Percentiles rank a stretch among this genome's conserved stretches.
Conservation (phyloP, 257 asterid species). For the Eustoma russellianum region DNA sequence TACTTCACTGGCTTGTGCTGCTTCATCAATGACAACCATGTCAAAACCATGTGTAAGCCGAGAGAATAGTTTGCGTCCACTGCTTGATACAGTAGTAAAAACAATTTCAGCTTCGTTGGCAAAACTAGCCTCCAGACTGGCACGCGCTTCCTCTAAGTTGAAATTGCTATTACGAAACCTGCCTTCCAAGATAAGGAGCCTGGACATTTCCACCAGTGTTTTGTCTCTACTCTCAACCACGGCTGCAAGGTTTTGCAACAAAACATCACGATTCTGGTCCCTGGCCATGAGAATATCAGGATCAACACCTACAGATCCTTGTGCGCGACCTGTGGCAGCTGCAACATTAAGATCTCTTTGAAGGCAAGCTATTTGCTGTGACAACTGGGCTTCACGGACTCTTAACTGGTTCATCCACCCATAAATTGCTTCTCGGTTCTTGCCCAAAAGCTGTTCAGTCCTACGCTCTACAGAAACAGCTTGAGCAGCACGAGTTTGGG, state of each 20-base stretch:
- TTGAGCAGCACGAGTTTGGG: slow-evolving; percentile 97
- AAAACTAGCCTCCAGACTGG: slow-evolving; percentile 93
- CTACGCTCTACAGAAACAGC: slow-evolving; percentile 98
- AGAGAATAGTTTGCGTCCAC: slow-evolving; percentile 94
- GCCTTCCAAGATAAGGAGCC: slow-evolving; percentile 77
- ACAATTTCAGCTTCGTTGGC: slow-evolving; percentile 99
- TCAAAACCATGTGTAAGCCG: slow-evolving; percentile 96
- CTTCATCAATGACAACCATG: slow-evolving; percentile 99
- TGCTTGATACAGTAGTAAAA: slow-evolving; percentile 94
- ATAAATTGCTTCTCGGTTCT: slow-evolving; percentile 73
- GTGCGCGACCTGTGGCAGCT: slow-evolving; percentile 75
- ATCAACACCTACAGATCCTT: slow-evolving; percentile 98
- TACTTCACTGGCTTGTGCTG: slow-evolving; percentile 99
- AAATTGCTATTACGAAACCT: slow-evolving; percentile 76
- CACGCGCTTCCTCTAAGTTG: slow-evolving; percentile 93
- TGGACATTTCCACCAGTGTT: slow-evolving; percentile 87
- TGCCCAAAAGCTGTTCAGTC: slow-evolving; percentile 76
- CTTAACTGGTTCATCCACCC: slow-evolving; percentile 87
- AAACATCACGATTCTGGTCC: slow-evolving; percentile 82
- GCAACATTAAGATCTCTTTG: slow-evolving; percentile 83
- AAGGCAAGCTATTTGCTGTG: slow-evolving; percentile 80
- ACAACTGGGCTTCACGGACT: slow-evolving; percentile 61
- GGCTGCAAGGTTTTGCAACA: slow-evolving; percentile 86
- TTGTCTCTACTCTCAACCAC: slow-evolving; percentile 91
- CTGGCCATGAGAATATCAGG: slow-evolving; percentile 91